These are phyloP conservation scores for Phytophthora rubi DNA, from an alignment of 352 stramenopile genomes.

Conservation along the genomic window DNA sequence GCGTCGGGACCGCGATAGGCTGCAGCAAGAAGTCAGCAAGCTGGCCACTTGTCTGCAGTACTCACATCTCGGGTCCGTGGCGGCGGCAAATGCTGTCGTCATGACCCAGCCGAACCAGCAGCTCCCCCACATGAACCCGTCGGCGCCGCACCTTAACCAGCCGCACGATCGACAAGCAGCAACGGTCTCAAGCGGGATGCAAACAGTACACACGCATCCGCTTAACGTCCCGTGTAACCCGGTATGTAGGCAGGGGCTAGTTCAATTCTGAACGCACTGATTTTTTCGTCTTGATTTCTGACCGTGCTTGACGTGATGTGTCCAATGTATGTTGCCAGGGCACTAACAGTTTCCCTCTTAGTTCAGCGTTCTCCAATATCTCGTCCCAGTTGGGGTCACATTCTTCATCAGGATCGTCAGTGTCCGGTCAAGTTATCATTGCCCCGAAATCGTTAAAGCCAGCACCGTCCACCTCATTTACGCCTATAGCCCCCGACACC, in stretches of 20 bases:
- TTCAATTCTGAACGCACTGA: constrained; percentile 23
- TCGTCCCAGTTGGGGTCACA: constrained; percentile 36
- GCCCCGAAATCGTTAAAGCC: constrained; percentile 42
- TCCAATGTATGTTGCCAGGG: constrained; percentile 27
- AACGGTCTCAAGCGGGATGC: constrained; percentile 31
- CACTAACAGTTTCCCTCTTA: constrained; percentile 56
- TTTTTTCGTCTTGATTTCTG: constrained; percentile 27
- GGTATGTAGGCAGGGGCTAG: constrained; percentile 32
- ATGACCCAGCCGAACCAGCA: constrained; percentile 48
- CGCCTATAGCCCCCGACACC: constrained; percentile 32
- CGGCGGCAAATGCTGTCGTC: constrained; percentile 47
- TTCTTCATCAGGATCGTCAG: constrained; percentile 20
- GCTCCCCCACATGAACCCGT: constrained; percentile 36
- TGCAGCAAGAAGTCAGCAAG: constrained; percentile 76
- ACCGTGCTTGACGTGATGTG: constrained; percentile 11
- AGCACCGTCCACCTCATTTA: constrained; percentile 21
- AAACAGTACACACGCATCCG: constrained; percentile 43
- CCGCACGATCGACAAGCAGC: constrained; percentile 27
- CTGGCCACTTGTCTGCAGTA: constrained; percentile 72
- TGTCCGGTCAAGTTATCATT: constrained; percentile 39
- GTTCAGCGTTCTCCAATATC: constrained; percentile 41
- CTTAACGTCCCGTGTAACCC: constrained; percentile 43
- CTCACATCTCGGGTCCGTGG: constrained; percentile 59
- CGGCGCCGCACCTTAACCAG: constrained; percentile 22
- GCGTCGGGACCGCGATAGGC: constrained; percentile 58